Conservation (phyloP, 2,329 filamentous ascomycete genomes). For the Xylariales sp. region DNA sequence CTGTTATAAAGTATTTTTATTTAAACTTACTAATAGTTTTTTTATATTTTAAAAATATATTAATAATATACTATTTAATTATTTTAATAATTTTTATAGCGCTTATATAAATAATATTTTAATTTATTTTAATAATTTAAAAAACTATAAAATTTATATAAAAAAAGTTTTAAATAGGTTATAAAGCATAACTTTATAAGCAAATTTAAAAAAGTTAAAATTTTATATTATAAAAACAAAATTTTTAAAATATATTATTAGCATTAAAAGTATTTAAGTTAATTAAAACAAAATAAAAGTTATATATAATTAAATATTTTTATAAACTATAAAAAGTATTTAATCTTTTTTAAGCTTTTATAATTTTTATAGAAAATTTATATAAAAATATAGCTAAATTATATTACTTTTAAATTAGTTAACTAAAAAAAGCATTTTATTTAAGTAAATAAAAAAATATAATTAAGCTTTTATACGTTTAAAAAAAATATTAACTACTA, state of each 20-base stretch:
- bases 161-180: no score
- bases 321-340: background rate
- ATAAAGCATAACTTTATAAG: no score
- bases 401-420: background rate
- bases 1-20: background rate
- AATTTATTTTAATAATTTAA: background rate
- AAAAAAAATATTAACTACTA: background rate
- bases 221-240: background rate
- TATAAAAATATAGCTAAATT: background rate
- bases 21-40: background rate
- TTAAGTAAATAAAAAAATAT: background rate
- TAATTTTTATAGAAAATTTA: slow-evolving; percentile 1
- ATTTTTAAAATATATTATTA: no score
- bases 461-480: background rate
- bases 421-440: background rate
- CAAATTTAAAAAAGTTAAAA: background rate
- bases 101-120: background rate
- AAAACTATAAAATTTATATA: background rate
- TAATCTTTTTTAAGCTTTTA: background rate
- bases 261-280: background rate
- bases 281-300: background rate
- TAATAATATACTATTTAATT: background rate
- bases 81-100: slow-evolving; percentile 2
- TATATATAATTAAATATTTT: background rate
- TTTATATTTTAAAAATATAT: slow-evolving; percentile 1